Conservation (phyloP, 176 grass and related monocot species). For the sorghum (Sorghum bicolor) region Sorghum_bicolor_NCBIv3 NC_012875.2:54271501-54272000, state of each 20-base stretch:
- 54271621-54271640: conserved; percentile 89
- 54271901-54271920: not conserved
- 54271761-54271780: not conserved
- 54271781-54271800: not conserved
- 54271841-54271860: not conserved
- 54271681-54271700: conserved; percentile 53
- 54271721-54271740: not conserved
- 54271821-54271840: not conserved
- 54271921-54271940: conserved; percentile 8
- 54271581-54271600: conserved; percentile 40
- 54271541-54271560: conserved; percentile 75
- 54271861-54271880: conserved; percentile 9
- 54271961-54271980: not conserved
- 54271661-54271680: conserved; percentile 95
- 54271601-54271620: conserved; percentile 74
- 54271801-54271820: not conserved
- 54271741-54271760: not conserved
- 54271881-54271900: not conserved
- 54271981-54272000: not conserved
- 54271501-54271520: conserved; percentile 83
- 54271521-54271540: conserved; percentile 71
- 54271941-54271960: conserved; percentile 27
- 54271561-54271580: conserved; percentile 60
- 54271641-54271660: conserved; percentile 92
- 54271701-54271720: not conserved